Evolutionary conservation across 2,329 filamentous ascomycete genomes (phyloP), one percentile per base, ranked within the genome.

Genomic region (Aspergillus floridensis): DNA sequence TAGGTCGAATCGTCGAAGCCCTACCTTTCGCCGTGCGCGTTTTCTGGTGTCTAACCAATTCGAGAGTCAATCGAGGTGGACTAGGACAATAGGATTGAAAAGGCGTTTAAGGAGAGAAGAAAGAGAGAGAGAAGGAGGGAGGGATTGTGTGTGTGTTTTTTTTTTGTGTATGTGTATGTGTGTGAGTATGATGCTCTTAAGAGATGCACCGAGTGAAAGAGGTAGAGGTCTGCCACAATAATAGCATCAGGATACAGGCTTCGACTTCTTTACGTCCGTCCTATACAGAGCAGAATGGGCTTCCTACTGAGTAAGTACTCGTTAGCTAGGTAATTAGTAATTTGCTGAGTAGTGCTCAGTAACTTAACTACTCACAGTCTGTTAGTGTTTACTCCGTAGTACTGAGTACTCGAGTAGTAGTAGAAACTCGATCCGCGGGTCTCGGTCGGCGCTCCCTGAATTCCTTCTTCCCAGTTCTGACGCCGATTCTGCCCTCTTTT

Each of bases 371-470:
- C 24, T 26, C 26, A 29, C 26, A 3, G 26, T 29, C 26, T 29
- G 26, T 29, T 10, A 29, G 26, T 29, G 26, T 29, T 29, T 29
- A 29, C 26, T 29, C 26, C 2, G 26, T 29, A 29, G 26, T 29
- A 29, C 26, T 29, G 26, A 29, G 26, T 8, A 35, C 32, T 11
- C 22, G 32, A 35, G 32, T 35, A 51, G 55, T 47, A 49, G 22
- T 22, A 22, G 22, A 22, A 22, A 59, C 57, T 57, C 49, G 48
- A 63, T 66, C 57, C 64, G 58, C 58, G 57, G 59, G 57, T 61
- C 56, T 58, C 61, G 59, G 61, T 65, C 60, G 60, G 57, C 64
- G 48, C 64, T 66, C 62, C 63, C 60, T 67, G 65, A 65, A 66
- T 64, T 65, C 59, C 59, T 61, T 44, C 56, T 63, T 31, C 56